Evolutionary conservation across 2,329 filamentous ascomycete species (phyloP).

Genomic region (Pseudocercospora fuligena): DNA sequence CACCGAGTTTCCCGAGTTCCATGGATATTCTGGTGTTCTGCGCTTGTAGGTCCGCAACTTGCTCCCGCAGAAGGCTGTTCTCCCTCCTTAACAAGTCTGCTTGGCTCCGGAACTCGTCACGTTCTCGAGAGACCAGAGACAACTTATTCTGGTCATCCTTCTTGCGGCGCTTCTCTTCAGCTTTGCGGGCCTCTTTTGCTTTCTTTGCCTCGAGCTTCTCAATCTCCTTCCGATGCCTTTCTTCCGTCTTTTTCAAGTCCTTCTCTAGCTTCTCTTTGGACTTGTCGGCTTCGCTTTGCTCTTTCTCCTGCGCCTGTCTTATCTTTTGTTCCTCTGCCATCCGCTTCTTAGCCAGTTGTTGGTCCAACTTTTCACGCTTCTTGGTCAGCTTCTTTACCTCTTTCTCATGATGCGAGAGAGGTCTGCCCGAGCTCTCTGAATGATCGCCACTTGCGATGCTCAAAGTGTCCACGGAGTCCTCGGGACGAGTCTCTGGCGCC

Average conservation of each 20-base stretch:
- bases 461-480: slow-evolving; percentile 32
- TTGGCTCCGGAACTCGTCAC: slow-evolving; percentile 52
- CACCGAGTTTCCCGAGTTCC: slow-evolving; percentile 41
- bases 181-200: slow-evolving; percentile 45
- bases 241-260: slow-evolving; percentile 68
- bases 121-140: slow-evolving; percentile 52
- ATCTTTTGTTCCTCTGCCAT: slow-evolving; percentile 57
- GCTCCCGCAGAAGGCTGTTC: slow-evolving; percentile 54
- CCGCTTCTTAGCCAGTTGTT: slow-evolving; percentile 63
- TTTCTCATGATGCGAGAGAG: slow-evolving; percentile 56
- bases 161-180: slow-evolving; percentile 52
- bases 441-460: slow-evolving; percentile 31
- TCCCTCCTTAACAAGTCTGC: slow-evolving; percentile 55
- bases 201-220: slow-evolving; percentile 56
- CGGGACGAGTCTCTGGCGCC: slow-evolving; percentile 35
- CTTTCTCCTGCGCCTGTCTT: slow-evolving; percentile 44
- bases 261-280: slow-evolving; percentile 69
- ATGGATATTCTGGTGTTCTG: slow-evolving; percentile 61
- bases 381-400: slow-evolving; percentile 68
- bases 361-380: slow-evolving; percentile 65
- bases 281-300: slow-evolving; percentile 56
- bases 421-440: slow-evolving; percentile 25
- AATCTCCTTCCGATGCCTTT: slow-evolving; percentile 66
- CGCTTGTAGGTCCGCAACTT: slow-evolving; percentile 60
- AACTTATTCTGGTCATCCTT: slow-evolving; percentile 56